Evolutionary conservation across 306 rosid species (phyloP).

Genomic region (Hippophae rhamnoides): DNA sequence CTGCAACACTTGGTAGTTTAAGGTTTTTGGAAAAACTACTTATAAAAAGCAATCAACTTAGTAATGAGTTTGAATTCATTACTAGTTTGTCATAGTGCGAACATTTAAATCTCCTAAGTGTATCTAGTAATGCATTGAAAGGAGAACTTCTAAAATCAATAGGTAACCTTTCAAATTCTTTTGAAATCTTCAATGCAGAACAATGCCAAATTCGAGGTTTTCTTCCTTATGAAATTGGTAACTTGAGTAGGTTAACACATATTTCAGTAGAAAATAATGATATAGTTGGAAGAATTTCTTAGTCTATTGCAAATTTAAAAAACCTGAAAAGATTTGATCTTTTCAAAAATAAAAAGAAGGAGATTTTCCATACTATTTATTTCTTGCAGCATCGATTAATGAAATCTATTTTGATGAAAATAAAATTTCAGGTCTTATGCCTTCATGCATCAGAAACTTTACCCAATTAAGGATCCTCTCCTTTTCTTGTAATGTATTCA

Average conservation of each 20-base stretch:
- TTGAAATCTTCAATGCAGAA: neutral
- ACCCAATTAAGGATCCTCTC: neutral
- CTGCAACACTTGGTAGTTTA: neutral
- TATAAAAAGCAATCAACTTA: no score
- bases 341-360: neutral
- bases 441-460: neutral
- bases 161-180: neutral
- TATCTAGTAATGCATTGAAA: neutral
- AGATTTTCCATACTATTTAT: neutral
- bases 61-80: neutral
- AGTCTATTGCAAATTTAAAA: neutral
- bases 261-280: constrained; percentile 22
- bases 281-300: constrained; percentile 14
- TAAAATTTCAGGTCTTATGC: neutral
- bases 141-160: neutral
- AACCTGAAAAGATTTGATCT: neutral
- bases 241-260: constrained; percentile 16
- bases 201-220: neutral
- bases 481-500: neutral
- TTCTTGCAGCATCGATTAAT: neutral
- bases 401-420: neutral
- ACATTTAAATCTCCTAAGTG: neutral
- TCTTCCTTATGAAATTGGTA: constrained; percentile 21
- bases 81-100: neutral
- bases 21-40: neutral